Base-by-base conservation (phyloP, 2,329 filamentous ascomycete species). In the Daldinia sp. region DNA sequence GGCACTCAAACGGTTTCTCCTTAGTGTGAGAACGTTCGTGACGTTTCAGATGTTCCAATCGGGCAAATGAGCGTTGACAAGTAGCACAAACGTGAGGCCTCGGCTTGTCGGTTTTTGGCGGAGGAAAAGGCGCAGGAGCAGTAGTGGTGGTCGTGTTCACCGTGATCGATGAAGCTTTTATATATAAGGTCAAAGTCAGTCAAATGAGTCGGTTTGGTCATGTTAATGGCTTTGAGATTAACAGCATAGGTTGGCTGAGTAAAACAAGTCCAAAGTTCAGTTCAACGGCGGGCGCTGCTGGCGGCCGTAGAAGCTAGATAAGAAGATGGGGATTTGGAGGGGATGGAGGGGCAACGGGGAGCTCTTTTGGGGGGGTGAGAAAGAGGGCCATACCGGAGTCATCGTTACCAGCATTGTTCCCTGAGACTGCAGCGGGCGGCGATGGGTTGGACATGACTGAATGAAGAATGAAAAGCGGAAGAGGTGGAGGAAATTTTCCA, bases 1-100 rank as follows among this genome's bases (percentile, higher is more conserved):
- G 93, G 77, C 96, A 99, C 81, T 98, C 94, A 76, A 99, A 99
- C 0, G 96, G 96, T 85, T 99, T 99, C 83, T 99, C 94, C 80
- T 99, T 79, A 46, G 77, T 79, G 62, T 79, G 78, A n/a, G 78
- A 79, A 65, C 96, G 89, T 82, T 98, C 96, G 81, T 99, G 96
- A 68, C 96, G 92, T 84, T 99, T 99, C 73, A 99, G 84, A 80
- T 99, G 96, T 82, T 99, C 96, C 75, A 99, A 84, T 68, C 96
- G 90, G 65, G 96, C 96, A 80, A 99, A 99, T 35, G 93, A 97
- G 72, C 96, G 90, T 76, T 90, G 89, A 81, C 96, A 99, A 54
- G 94, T 98, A 44, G 86, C 89, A 83, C 96, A 99, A 68, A 97
- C 90, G 81, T 99, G 96, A 72, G 96, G 96, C 72, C 95, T 89